Evolutionary conservation across 2,329 filamentous ascomycete genomes (phyloP).

Genomic region (Aspergillus japonicus): DNA sequence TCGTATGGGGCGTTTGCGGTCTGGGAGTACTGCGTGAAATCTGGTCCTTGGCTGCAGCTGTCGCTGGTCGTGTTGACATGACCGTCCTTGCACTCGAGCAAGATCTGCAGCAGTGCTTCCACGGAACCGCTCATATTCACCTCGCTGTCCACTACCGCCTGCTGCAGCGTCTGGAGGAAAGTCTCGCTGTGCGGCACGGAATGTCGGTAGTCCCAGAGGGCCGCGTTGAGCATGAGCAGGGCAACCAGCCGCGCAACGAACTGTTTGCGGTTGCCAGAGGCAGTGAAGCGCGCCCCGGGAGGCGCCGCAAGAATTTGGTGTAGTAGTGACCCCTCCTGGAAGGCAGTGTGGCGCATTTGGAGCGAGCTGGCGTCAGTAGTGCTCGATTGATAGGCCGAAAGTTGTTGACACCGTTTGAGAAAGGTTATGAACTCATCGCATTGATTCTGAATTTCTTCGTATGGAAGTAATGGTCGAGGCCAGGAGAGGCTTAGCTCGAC

Average conservation of each 20-base stretch:
- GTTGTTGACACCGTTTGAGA: slow-evolving; percentile 38
- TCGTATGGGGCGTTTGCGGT: slow-evolving; percentile 26
- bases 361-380: slow-evolving; percentile 16
- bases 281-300: slow-evolving; percentile 32
- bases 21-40: slow-evolving; percentile 32
- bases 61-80: slow-evolving; percentile 1
- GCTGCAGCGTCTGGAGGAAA: slow-evolving; percentile 35
- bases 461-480: slow-evolving; percentile 15
- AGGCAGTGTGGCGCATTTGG: slow-evolving; percentile 28
- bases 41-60: slow-evolving; percentile 11
- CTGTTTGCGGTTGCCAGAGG: slow-evolving; percentile 40
- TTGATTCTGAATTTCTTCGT: slow-evolving; percentile 35
- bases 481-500: neutral
- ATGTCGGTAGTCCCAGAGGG: slow-evolving; percentile 42
- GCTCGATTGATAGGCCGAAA: slow-evolving; percentile 31
- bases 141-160: slow-evolving; percentile 35
- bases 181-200: slow-evolving; percentile 27
- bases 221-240: slow-evolving; percentile 40
- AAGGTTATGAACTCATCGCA: slow-evolving; percentile 41
- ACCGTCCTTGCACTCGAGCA: slow-evolving; percentile 38
- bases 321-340: slow-evolving; percentile 32
- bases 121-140: slow-evolving; percentile 39
- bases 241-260: slow-evolving; percentile 37
- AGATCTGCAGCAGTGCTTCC: slow-evolving; percentile 41
- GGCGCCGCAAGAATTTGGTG: slow-evolving; percentile 35